phyloP scores from a whole-genome alignment of 2,329 filamentous ascomycete species.

The Amphichorda felina region DNA sequence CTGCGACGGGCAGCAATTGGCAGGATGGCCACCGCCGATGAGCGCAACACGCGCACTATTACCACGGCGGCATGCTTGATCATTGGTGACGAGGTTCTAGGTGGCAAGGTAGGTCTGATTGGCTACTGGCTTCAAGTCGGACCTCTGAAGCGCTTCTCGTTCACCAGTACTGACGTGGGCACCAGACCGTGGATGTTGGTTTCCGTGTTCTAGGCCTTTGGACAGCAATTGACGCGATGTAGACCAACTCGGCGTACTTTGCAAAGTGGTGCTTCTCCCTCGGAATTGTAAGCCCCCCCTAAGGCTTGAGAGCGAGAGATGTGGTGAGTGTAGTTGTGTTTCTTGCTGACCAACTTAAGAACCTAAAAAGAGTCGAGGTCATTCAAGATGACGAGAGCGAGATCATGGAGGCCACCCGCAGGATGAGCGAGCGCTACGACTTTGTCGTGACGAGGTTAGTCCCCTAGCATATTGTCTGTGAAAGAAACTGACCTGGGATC shows the following conservation, averaged over 20 bases:
- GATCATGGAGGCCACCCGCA: slow-evolving; percentile 74
- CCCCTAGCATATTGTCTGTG: not conserved
- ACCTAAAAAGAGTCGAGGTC: slow-evolving; percentile 79
- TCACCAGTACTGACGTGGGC: not conserved
- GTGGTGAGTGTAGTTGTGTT: not conserved
- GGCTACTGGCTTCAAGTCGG: too few species aligned
- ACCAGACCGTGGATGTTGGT: slow-evolving; percentile 27
- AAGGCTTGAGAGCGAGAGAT: not conserved
- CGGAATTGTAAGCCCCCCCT: slow-evolving; percentile 36
- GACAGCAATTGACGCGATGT: slow-evolving; percentile 2
- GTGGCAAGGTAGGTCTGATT: slow-evolving; percentile 77
- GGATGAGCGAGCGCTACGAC: slow-evolving; percentile 86
- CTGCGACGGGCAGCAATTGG: slow-evolving; percentile 18
- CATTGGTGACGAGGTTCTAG: slow-evolving; percentile 94
- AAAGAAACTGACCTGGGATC: slow-evolving; percentile 2
- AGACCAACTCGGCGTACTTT: slow-evolving; percentile 54
- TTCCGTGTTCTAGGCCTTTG: not conserved
- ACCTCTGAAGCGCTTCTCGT: too few species aligned
- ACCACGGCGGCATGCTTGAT: slow-evolving; percentile 86
- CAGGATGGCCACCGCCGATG: slow-evolving; percentile 35
- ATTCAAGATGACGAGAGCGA: slow-evolving; percentile 87
- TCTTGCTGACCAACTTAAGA: too few species aligned
- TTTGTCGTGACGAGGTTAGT: slow-evolving; percentile 74
- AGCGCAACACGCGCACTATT: slow-evolving; percentile 55
- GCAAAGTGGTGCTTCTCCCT: slow-evolving; percentile 53